Percentiles rank a stretch among this genome's conserved stretches.
Conservation (phyloP, 495 filamentous ascomycete genomes). For the Penicillium robsamsonii region DNA sequence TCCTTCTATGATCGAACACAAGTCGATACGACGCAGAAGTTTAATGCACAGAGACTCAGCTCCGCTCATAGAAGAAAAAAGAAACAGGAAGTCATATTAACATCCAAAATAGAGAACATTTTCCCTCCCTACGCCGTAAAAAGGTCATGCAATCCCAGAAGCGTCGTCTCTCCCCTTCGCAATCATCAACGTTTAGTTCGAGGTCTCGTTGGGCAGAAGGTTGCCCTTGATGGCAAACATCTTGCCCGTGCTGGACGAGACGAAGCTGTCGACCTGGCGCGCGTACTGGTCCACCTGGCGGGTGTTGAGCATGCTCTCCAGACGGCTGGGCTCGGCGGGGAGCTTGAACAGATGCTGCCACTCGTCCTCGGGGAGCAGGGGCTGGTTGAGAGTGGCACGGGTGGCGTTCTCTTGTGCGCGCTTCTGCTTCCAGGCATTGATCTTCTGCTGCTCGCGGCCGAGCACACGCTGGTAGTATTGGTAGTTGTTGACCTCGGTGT, state of each 20-base stretch:
- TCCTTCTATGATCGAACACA: conserved; percentile 12
- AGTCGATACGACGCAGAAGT: conserved; percentile 10
- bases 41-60: conserved; percentile 4
- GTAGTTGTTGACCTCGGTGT: conserved; percentile 98
- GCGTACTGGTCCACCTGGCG: conserved; percentile 98
- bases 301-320: conserved; percentile 90
- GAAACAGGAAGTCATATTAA: conserved; percentile 46
- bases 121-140: conserved; percentile 52
- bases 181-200: conserved; percentile 37
- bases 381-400: conserved; percentile 81
- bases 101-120: conserved; percentile 49
- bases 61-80: conserved; percentile 31
- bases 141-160: conserved; percentile 51
- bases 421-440: conserved; percentile 92
- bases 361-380: conserved; percentile 89
- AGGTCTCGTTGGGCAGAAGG: conserved; percentile 49
- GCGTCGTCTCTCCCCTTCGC: conserved; percentile 27
- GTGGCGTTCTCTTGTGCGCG: conserved; percentile 90
- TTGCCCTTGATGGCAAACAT: conserved; percentile 95
- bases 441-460: conserved; percentile 94
- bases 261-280: conserved; percentile 95
- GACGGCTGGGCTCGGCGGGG: conserved; percentile 83
- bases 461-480: conserved; percentile 97
- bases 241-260: conserved; percentile 84
- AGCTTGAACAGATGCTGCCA: conserved; percentile 98